Conservation (phyloP, 495 filamentous ascomycete genomes). For the Lasiosphaeriaceae sp. region DNA sequence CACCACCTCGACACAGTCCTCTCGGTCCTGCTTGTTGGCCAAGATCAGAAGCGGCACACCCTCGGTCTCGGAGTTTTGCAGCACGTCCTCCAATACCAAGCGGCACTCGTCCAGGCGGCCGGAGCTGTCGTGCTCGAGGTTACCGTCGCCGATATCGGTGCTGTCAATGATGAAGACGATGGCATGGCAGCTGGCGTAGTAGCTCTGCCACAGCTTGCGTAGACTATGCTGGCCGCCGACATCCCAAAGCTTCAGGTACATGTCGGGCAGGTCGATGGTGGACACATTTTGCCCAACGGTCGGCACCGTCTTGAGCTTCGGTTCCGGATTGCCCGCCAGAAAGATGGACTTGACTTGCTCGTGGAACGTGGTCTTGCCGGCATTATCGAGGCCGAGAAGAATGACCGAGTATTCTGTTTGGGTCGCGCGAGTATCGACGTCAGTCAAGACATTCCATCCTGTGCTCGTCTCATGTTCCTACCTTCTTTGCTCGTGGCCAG, state of each 20-base stretch:
- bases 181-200: constrained; percentile 89
- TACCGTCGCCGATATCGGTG: constrained; percentile 80
- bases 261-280: constrained; percentile 78
- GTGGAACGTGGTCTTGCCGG: constrained; percentile 97
- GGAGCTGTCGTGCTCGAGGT: constrained; percentile 54
- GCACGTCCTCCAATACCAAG: constrained; percentile 82
- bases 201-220: constrained; percentile 90
- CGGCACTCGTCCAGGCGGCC: constrained; percentile 79
- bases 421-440: not conserved
- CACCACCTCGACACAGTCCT: constrained; percentile 96
- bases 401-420: constrained; percentile 91
- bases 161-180: constrained; percentile 97
- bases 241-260: constrained; percentile 99
- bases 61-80: constrained; percentile 78
- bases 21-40: constrained; percentile 96
- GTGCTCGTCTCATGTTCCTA: constrained; percentile 25
- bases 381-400: constrained; percentile 94
- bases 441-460: not conserved
- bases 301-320: constrained; percentile 74
- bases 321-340: constrained; percentile 58
- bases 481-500: constrained; percentile 95
- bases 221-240: constrained; percentile 89
- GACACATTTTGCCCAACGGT: constrained; percentile 97
- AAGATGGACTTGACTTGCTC: constrained; percentile 90
- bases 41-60: constrained; percentile 89